A percentile compares a stretch with the other conserved stretches of the same genome.
These are phyloP conservation scores for Colletotrichum musae DNA, from an alignment of 2,329 filamentous ascomycete species.

Conservation along the genomic window DNA sequence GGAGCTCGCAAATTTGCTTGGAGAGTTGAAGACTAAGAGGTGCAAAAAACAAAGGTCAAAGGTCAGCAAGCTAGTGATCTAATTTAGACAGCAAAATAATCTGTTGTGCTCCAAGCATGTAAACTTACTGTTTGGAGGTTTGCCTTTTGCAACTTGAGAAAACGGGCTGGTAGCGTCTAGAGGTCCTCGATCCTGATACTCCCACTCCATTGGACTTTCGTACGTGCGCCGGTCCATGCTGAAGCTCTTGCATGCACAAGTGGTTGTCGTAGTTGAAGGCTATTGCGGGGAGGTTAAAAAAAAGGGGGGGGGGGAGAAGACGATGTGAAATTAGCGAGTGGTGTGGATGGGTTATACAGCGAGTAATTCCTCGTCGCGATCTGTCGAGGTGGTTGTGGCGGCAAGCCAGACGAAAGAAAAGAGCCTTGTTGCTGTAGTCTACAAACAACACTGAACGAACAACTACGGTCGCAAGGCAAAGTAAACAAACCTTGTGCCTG, in stretches of 20 bases:
- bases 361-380: conserved; percentile 11
- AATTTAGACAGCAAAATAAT: not conserved
- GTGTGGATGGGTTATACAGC: conserved; percentile 7
- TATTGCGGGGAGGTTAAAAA: not conserved
- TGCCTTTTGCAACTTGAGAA: conserved; percentile 62
- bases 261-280: not conserved
- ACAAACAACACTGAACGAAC: not conserved
- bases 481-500: conserved; percentile 42
- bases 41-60: not conserved
- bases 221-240: conserved; percentile 69
- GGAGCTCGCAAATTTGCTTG: conserved; percentile 51
- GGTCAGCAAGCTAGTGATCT: conserved; percentile 7
- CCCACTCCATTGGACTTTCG: conserved; percentile 77
- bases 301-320: not conserved
- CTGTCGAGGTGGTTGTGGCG: conserved; percentile 13
- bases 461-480: conserved; percentile 17
- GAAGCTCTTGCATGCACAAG: conserved; percentile 18
- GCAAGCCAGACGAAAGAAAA: conserved; percentile 17
- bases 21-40: conserved; percentile 54
- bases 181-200: conserved; percentile 71
- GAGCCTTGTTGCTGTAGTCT: conserved; percentile 10
- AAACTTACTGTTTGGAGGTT: conserved; percentile 57
- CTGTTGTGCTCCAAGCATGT: not conserved
- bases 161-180: conserved; percentile 75
- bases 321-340: not conserved